Evolutionary conservation across 2,329 filamentous ascomycete species (phyloP).

Genomic region (Dothideomycetes sp.): DNA sequence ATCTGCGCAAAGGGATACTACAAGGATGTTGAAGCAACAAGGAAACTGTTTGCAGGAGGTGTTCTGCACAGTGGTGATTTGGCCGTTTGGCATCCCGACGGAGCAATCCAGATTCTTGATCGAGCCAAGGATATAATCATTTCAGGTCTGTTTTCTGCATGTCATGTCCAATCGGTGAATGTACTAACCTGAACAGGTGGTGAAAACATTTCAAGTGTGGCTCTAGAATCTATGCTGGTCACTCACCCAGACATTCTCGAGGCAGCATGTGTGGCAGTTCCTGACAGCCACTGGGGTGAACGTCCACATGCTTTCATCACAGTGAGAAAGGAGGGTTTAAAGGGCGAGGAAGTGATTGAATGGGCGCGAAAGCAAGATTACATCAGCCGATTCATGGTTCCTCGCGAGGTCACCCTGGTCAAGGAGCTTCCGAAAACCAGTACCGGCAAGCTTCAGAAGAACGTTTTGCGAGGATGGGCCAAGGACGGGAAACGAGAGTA

Average conservation of each 20-base stretch:
- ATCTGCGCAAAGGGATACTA: constrained; percentile 89
- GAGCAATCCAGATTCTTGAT: constrained; percentile 84
- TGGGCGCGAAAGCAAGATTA: constrained; percentile 76
- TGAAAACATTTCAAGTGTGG: constrained; percentile 93
- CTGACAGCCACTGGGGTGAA: constrained; percentile 90
- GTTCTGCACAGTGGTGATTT: constrained; percentile 84
- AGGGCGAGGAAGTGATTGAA: constrained; percentile 61
- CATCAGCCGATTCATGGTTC: constrained; percentile 87
- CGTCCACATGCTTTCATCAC: constrained; percentile 92
- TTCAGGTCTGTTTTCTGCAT: constrained; percentile 53
- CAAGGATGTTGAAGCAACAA: constrained; percentile 77
- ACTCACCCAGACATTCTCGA: constrained; percentile 85
- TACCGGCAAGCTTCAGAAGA: constrained; percentile 96
- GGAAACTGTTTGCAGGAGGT: constrained; percentile 78
- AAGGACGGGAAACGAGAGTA: constrained; percentile 40
- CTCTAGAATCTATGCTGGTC: constrained; percentile 80
- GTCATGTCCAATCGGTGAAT: neutral
- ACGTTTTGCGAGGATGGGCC: constrained; percentile 79
- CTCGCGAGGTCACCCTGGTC: constrained; percentile 65
- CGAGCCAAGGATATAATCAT: constrained; percentile 98
- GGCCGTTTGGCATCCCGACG: constrained; percentile 87
- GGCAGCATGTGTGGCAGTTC: constrained; percentile 78
- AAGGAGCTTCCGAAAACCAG: constrained; percentile 87
- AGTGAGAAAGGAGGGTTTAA: constrained; percentile 47
- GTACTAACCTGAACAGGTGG: constrained; percentile 50